These are phyloP conservation scores for Trametes elegans DNA, from an alignment of 768 basidiomycete genomes.

Conservation along the genomic window DNA sequence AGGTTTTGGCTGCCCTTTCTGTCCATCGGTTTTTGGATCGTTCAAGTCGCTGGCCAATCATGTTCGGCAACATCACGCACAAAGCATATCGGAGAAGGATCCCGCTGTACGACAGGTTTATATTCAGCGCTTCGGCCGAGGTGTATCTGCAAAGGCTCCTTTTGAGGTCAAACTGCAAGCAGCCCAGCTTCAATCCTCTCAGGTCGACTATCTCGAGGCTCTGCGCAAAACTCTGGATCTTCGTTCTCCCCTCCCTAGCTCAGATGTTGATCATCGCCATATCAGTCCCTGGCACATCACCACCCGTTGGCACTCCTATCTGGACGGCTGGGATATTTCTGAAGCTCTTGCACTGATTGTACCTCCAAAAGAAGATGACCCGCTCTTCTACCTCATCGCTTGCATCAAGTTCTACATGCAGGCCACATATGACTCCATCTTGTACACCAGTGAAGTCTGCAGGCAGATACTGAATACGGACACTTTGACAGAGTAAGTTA, in stretches of 20 bases:
- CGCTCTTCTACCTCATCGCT: not conserved
- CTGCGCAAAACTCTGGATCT: not conserved
- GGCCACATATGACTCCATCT: not conserved
- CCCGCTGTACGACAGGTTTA: too few relatives aligned
- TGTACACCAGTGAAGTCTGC: not conserved
- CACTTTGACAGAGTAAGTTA: not conserved
- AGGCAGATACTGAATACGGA: slow-evolving; percentile 3
- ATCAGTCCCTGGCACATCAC: slow-evolving; percentile 7
- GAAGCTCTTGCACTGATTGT: not conserved
- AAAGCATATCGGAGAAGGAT: too few relatives aligned
- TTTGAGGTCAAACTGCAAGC: too few relatives aligned
- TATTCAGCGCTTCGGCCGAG: too few relatives aligned
- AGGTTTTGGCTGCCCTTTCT: too few relatives aligned
- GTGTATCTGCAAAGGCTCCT: too few relatives aligned
- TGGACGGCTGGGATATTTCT: not conserved
- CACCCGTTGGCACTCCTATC: slow-evolving; percentile 1
- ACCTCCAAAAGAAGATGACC: not conserved
- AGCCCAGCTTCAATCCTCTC: too few relatives aligned
- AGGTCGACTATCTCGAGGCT: not conserved
- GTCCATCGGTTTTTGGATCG: too few relatives aligned
- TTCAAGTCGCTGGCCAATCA: too few relatives aligned
- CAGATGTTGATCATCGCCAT: slow-evolving; percentile 1
- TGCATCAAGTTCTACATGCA: not conserved
- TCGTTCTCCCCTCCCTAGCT: not conserved
- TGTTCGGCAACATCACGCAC: too few relatives aligned